A percentile compares a stretch with the other conserved stretches of the same genome.
Evolutionary conservation across 768 basidiomycete genomes (phyloP).

Genomic region (Albatrellus ellisii): DNA sequence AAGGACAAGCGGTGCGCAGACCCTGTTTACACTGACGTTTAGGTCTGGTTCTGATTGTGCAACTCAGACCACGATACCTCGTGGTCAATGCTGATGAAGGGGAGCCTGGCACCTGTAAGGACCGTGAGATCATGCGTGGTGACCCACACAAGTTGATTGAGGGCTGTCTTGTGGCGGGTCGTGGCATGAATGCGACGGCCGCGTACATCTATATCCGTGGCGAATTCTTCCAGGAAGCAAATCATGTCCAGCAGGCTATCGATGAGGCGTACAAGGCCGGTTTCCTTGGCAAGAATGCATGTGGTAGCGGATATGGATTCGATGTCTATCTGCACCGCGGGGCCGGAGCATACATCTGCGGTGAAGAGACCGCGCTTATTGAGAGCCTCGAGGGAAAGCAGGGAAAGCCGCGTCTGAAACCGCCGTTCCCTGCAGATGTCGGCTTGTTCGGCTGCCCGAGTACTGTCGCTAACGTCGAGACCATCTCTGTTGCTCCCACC

Average conservation of each 20-base stretch:
- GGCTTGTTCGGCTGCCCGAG: slow-evolving; percentile 96
- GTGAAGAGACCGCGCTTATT: slow-evolving; percentile 96
- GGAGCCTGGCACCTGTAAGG: slow-evolving; percentile 98
- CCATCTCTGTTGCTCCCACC: slow-evolving; percentile 93
- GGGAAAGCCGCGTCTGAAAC: slow-evolving; percentile 95
- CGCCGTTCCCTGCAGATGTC: slow-evolving; percentile 97
- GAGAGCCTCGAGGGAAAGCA: slow-evolving; percentile 97
- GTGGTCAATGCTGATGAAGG: slow-evolving; percentile 99
- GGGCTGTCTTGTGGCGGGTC: slow-evolving; percentile 93
- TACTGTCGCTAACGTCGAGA: slow-evolving; percentile 98
- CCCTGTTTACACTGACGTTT: neutral
- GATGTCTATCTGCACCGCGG: slow-evolving; percentile 98
- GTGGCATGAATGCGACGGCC: slow-evolving; percentile 92
- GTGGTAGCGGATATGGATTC: slow-evolving; percentile 87
- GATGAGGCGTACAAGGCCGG: slow-evolving; percentile 88
- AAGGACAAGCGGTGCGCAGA: slow-evolving; percentile 63
- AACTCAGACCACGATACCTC: slow-evolving; percentile 77
- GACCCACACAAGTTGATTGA: slow-evolving; percentile 98
- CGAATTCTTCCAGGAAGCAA: slow-evolving; percentile 93
- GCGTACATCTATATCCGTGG: slow-evolving; percentile 99
- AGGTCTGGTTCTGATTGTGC: neutral
- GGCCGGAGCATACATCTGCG: slow-evolving; percentile 97
- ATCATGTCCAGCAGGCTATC: slow-evolving; percentile 91
- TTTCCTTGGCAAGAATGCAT: slow-evolving; percentile 80
- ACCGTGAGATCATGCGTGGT: slow-evolving; percentile 94